A percentile compares a stretch with the other conserved stretches of the same genome.
These are phyloP conservation scores for Phytophthora idaei DNA, from an alignment of 352 stramenopile species.

Conservation along the genomic window DNA sequence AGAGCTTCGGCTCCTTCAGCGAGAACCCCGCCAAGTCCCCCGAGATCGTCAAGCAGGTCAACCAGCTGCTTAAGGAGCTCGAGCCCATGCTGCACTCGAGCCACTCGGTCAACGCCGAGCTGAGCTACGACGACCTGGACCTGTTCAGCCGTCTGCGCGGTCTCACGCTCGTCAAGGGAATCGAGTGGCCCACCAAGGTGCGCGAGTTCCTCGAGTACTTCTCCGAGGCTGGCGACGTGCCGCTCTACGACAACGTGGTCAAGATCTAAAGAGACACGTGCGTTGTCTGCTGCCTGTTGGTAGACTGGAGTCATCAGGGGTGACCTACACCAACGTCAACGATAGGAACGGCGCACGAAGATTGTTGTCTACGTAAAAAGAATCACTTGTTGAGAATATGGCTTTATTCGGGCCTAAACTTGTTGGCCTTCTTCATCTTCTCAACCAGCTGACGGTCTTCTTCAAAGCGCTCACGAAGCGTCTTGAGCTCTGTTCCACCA, in stretches of 20 bases:
- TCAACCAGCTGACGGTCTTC: constrained; percentile 79
- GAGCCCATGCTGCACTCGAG: constrained; percentile 45
- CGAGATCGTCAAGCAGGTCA: constrained; percentile 47
- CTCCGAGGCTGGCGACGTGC: constrained; percentile 45
- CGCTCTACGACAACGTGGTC: constrained; percentile 55
- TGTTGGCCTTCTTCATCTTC: constrained; percentile 85
- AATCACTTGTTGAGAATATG: constrained; percentile 8
- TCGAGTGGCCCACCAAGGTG: constrained; percentile 55
- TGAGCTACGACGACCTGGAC: constrained; percentile 66
- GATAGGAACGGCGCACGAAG: not conserved
- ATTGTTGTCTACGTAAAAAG: not conserved
- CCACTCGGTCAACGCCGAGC: constrained; percentile 45
- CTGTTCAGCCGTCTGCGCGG: constrained; percentile 54
- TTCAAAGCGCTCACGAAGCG: constrained; percentile 83
- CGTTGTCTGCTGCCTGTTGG: not conserved
- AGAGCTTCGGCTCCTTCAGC: constrained; percentile 47
- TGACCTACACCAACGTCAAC: too few species aligned
- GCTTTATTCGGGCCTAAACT: constrained; percentile 79
- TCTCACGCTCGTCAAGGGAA: constrained; percentile 58
- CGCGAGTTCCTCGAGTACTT: constrained; percentile 56
- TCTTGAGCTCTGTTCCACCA: constrained; percentile 68
- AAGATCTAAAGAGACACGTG: constrained; percentile 37
- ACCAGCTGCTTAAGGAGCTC: constrained; percentile 45
- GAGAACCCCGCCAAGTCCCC: constrained; percentile 43
- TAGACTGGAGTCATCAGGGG: too few species aligned